phyloP scores from a whole-genome alignment of 2,329 filamentous ascomycete species.

The Chalaropsis ovoidea region DNA sequence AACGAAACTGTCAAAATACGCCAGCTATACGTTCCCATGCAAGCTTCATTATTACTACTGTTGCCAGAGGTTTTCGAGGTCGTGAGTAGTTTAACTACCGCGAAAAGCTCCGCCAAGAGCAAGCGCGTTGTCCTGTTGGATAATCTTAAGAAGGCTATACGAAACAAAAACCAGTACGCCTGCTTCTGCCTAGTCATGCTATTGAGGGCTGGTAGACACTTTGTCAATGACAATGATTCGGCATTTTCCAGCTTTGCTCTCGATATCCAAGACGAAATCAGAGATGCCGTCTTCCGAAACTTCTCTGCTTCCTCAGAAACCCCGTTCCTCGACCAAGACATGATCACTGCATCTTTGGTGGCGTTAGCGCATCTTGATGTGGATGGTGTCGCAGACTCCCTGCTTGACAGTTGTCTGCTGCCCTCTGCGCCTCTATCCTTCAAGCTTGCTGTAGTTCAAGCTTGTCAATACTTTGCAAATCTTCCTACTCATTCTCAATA shows the following conservation, averaged over 20 bases:
- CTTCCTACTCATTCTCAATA: constrained; percentile 42
- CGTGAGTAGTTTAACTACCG: constrained; percentile 55
- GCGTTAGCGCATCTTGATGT: constrained; percentile 53
- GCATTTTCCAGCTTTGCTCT: constrained; percentile 56
- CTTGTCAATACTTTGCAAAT: constrained; percentile 52
- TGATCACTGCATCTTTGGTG: constrained; percentile 58
- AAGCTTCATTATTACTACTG: constrained; percentile 52
- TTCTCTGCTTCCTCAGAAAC: constrained; percentile 39
- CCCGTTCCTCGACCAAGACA: constrained; percentile 49
- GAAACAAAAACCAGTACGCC: constrained; percentile 56
- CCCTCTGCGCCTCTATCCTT: constrained; percentile 48
- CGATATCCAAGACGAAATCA: constrained; percentile 59
- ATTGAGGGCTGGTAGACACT: constrained; percentile 54
- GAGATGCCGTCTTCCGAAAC: constrained; percentile 53
- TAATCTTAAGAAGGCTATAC: constrained; percentile 50
- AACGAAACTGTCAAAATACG: constrained; percentile 47
- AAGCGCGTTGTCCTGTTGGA: constrained; percentile 60
- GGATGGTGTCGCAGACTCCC: constrained; percentile 46
- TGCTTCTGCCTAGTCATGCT: constrained; percentile 56
- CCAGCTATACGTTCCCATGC: constrained; percentile 49
- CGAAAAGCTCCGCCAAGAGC: constrained; percentile 50
- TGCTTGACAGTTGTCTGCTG: constrained; percentile 48
- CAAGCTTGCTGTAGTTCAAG: constrained; percentile 53
- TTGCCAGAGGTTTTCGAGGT: constrained; percentile 61
- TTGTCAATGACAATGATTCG: constrained; percentile 52